Base-by-base conservation (phyloP, 352 stramenopile genomes). In the Globisporangium viniferum region DNA sequence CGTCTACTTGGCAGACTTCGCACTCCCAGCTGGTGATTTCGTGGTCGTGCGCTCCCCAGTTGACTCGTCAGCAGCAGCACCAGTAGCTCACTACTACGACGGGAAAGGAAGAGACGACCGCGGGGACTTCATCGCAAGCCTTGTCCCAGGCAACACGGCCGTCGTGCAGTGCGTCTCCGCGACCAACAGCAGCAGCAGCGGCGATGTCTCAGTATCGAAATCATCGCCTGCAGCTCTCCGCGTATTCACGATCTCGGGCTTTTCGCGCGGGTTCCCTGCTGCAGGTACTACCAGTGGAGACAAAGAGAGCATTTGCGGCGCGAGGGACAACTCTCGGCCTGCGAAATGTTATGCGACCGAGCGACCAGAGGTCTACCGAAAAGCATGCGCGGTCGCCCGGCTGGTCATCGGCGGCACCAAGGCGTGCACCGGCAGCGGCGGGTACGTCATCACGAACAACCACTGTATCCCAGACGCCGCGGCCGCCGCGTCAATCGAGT, bases 381-480 rank as follows among this genome's bases (percentile, higher is more conserved):
- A 78, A 31, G 41, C 66, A 8, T 69, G 72, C 12, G 71, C 78
- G 0, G 76, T 89, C 7, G 72, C 73, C 9, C 71, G 80, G 0
- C 66, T 89, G 9, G 60, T 72, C 33, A 70, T 85, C 22, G 72
- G 67, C 36, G 70, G 74, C 15, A 62, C 41, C 2, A 56, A 63
- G 44, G 58, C 33, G 15, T 88, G 77, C 72, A 84, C 79, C 5
- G 74, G 77, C 59, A 80, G 71, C 46, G 70, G 77, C 51, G 76
- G 76, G 6, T 74, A 84, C 54, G 20, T 85, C 49, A 58, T 88
- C 53, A 88, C 79, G 10, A 88, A 85, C 61, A 22, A 70, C 22
- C 77, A 85, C 66, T 88, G 79, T 62, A 85, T 88, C 55, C 44
- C 46, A 12, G 60, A 59, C 33, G 67, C 60, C 3, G 49, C 46